phyloP scores from a whole-genome alignment of 805 yeast species.

The Metschnikowia similis region DNA sequence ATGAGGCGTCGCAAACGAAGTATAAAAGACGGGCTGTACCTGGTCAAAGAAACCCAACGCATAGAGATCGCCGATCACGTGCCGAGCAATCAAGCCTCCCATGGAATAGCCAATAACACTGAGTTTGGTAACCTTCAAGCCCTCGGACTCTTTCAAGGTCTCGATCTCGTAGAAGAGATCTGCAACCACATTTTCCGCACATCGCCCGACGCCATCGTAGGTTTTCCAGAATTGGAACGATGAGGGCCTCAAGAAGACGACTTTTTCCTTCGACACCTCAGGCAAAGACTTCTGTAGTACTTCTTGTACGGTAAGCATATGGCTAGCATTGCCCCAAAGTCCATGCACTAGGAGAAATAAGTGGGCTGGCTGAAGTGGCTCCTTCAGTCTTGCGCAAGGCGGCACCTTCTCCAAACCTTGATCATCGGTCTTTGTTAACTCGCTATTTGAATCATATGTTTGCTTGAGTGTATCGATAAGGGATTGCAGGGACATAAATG shows the following conservation, averaged over 20 bases:
- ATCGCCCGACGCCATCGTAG: slow-evolving; percentile 37
- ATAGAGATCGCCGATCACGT: slow-evolving; percentile 69
- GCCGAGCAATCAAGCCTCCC: slow-evolving; percentile 82
- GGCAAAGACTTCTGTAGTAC: slow-evolving; percentile 36
- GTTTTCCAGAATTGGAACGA: slow-evolving; percentile 42
- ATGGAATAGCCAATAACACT: slow-evolving; percentile 84
- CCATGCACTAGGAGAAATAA: slow-evolving; percentile 40
- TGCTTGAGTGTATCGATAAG: neutral
- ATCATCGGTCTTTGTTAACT: neutral
- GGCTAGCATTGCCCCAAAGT: slow-evolving; percentile 74
- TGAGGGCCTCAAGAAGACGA: slow-evolving; percentile 36
- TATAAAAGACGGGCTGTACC: slow-evolving; percentile 57
- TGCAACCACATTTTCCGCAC: slow-evolving; percentile 31
- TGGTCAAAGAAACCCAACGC: slow-evolving; percentile 48
- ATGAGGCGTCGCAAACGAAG: slow-evolving; percentile 54
- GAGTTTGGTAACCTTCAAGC: slow-evolving; percentile 50
- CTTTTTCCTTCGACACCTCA: slow-evolving; percentile 22
- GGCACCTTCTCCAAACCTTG: neutral
- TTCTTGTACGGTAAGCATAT: slow-evolving; percentile 56
- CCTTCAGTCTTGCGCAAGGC: neutral
- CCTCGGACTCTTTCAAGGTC: slow-evolving; percentile 27
- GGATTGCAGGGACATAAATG: neutral
- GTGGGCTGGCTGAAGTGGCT: slow-evolving; percentile 22
- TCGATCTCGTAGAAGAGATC: slow-evolving; percentile 41
- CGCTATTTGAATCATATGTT: neutral